These are phyloP conservation scores for Amoebophrya sp. DNA, from an alignment of 169 alveolate genomes.

Conservation along the genomic window DNA sequence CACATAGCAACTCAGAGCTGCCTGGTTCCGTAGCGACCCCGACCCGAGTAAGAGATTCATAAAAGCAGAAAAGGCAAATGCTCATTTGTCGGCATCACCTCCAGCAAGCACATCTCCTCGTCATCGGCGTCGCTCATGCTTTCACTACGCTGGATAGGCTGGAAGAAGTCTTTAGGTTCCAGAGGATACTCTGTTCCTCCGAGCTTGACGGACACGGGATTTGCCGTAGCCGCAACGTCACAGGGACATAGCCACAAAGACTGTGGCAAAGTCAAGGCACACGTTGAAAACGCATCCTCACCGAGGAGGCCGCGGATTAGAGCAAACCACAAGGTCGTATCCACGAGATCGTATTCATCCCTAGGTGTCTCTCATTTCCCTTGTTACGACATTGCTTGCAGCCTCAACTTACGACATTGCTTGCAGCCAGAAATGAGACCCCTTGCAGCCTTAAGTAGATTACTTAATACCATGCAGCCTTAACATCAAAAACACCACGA, in stretches of 20 bases:
- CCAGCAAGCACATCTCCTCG: not conserved
- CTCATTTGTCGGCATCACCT: constrained; percentile 10
- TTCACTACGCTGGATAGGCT: not conserved
- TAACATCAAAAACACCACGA: constrained; percentile 14
- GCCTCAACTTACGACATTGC: too few relatives aligned
- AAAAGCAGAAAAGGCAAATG: not conserved
- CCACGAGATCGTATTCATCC: too few relatives aligned
- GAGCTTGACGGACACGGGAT: not conserved
- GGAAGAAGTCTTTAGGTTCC: not conserved
- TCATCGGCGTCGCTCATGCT: not conserved
- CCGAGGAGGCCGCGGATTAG: not conserved
- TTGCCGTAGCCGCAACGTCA: not conserved
- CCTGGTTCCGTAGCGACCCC: too few relatives aligned
- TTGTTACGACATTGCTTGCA: too few relatives aligned
- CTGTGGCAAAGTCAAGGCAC: not conserved
- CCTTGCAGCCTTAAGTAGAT: too few relatives aligned
- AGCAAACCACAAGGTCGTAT: too few relatives aligned
- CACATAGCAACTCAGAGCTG: too few relatives aligned
- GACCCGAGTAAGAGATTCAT: too few relatives aligned
- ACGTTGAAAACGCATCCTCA: not conserved
- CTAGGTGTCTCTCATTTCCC: too few relatives aligned
- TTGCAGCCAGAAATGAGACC: too few relatives aligned
- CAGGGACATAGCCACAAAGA: not conserved
- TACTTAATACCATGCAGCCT: too few relatives aligned
- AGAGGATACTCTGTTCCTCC: not conserved